Evolutionary conservation across 2,329 filamentous ascomycete species (phyloP), one percentile per base, ranked within the genome.

Genomic region (Daldinia sp.): DNA sequence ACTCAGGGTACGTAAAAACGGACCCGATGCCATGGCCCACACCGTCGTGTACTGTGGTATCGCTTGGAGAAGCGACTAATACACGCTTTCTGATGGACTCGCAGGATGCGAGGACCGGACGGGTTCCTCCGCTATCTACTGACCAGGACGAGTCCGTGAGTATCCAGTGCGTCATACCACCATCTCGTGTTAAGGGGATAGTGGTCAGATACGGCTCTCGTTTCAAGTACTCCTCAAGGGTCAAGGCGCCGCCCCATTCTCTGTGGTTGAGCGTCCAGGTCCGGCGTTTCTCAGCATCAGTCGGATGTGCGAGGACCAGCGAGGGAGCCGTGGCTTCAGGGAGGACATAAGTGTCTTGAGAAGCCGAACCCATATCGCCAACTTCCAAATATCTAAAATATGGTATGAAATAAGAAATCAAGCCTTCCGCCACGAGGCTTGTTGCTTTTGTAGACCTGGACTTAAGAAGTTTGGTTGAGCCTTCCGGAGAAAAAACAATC

Each of bases 21-120:
- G 89, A 92, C 11, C 88, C 91, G 58, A 96, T 85, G 4, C 90
- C 93, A 77, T 96, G 89, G 13, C 87, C 86, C 8, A 87, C 79
- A 1, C 83, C 85, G 45, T 92, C 87, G 57, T 80, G 75, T 13
- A 83, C 76, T 43, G 73, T 69, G 11, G 66, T 54, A 19, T 61
- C 49, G 25, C 65, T 62, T 3, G 73, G 71, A 15, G 67, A 68
- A 29, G 80, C 77, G 32, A 84, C 77, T 3, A 89, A 71, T 4
- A 85, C 84, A 27, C 79, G 80, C 76, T 90, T 90, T 62, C 82
- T 82, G 53, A 89, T 79, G 8, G 85, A 84, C 76, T 91, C 89
- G 73, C 87, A 90, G 25, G 84, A 85, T 2, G 87, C 86, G 19
- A 90, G 81, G 25, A 91, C 78, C 3, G 82, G 84, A 23, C 85